Conservation (phyloP, 169 alveolate species). For the Eimeria necatrix region DNA sequence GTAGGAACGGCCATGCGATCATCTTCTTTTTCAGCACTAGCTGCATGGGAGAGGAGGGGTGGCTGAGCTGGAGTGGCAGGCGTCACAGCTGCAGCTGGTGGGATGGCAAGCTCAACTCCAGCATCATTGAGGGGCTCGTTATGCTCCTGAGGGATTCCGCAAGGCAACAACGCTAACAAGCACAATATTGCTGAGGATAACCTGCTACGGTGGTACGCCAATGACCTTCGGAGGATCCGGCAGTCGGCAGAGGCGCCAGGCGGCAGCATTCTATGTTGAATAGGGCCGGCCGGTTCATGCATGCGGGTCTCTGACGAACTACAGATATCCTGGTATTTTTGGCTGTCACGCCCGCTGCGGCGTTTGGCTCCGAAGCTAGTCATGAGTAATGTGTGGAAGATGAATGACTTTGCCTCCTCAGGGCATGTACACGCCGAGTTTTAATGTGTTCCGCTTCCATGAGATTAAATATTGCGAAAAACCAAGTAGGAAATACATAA, state of each 20-base stretch:
- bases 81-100: background rate
- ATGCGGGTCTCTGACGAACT: slow-evolving; percentile 16
- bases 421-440: slow-evolving; percentile 32
- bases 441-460: slow-evolving; percentile 38
- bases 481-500: background rate
- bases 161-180: slow-evolving; percentile 3
- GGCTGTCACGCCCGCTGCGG: slow-evolving; percentile 8
- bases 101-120: background rate
- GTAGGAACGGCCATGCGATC: background rate
- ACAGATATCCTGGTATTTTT: background rate
- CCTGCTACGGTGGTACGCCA: slow-evolving; percentile 20
- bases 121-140: background rate
- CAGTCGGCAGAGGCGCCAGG: slow-evolving; percentile 5
- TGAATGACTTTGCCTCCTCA: slow-evolving; percentile 43
- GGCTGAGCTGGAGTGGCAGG: slow-evolving; percentile 34
- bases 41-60: background rate
- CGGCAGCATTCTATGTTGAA: slow-evolving; percentile 52
- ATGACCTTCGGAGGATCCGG: slow-evolving; percentile 48
- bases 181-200: slow-evolving; percentile 30
- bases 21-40: background rate
- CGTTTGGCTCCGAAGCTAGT: background rate
- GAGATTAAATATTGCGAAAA: slow-evolving; percentile 42
- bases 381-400: slow-evolving; percentile 23
- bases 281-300: slow-evolving; percentile 4
- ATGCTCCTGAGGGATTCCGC: slow-evolving; percentile 13